Evolutionary conservation across 73 alveolate species (phyloP), one percentile per base, ranked within the genome.

Genomic region (Paramecium tetraurelia): DNA sequence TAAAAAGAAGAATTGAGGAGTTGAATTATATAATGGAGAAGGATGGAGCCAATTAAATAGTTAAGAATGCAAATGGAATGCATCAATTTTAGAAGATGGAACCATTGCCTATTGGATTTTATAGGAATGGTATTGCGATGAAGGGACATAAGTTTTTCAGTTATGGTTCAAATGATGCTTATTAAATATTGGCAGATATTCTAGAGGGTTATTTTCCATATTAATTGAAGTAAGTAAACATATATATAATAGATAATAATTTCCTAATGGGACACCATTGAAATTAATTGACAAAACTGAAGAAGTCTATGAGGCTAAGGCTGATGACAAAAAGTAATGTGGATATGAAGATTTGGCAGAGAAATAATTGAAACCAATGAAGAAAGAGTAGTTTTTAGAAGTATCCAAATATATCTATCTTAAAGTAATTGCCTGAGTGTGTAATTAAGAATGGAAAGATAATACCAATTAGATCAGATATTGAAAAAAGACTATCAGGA

Each of bases 171-270:
- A 24, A 77, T 70, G 94, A 89, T 38, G 86, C 94, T 22, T 70
- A 89, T 46, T 50, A 89, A 70, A 89, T 89, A 29, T 83, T 89
- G 41, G 94, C 94, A 21, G 94, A 89, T 72, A 89, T 86, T 31
- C 93, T 97, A 86, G 99, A 97, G 92, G 99, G 99, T 53, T 97
- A 96, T 92, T 97, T 98, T 86, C 99, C 99, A 5, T 97, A 94
- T 95, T 96, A 96, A 89, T 92, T 97, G 63, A 97, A 98, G 84
- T 63, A 27, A 18, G 5, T 53, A n/a, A 18, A n/a, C n/a, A n/a
- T 5, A 14, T 63, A 27, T 3, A 11, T 31, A 27, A 12, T 63
- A 63, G 84, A 92, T 95, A 94, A 68, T 86, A 96, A 72, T 98
- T 92, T 92, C 99, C 99, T 14, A 98, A 98, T 77, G 99, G 99